Evolutionary conservation across 352 stramenopile species (phyloP).

Genomic region (Elongisporangium undulatum): DNA sequence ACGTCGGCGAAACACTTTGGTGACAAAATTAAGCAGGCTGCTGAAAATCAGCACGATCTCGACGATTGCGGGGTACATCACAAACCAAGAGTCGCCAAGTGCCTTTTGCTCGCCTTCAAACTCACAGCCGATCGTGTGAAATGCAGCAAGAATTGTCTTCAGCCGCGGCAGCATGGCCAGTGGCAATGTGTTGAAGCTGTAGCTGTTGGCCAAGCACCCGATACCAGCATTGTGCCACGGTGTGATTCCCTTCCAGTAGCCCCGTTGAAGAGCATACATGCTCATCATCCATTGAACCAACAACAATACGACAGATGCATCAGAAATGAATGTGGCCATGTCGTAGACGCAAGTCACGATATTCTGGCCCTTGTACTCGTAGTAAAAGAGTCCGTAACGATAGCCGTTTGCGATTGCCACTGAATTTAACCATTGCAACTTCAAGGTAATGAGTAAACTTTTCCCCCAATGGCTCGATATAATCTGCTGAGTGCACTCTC

Average conservation of each 20-base stretch:
- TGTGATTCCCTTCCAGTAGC: too few relatives aligned
- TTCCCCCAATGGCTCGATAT: too few relatives aligned
- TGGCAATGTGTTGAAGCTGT: conserved; percentile 34
- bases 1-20: conserved; percentile 27
- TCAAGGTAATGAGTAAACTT: too few relatives aligned
- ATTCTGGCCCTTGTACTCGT: too few relatives aligned
- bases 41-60: conserved; percentile 36
- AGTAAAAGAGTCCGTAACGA: not conserved
- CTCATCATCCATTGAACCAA: conserved; percentile 1
- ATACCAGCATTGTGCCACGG: conserved; percentile 25
- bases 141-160: conserved; percentile 31
- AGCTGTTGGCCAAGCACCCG: conserved; percentile 25
- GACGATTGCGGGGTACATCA: conserved; percentile 31
- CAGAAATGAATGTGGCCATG: conserved; percentile 3
- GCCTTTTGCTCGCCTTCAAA: conserved; percentile 42
- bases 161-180: conserved; percentile 34
- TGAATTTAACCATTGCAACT: not conserved
- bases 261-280: too few relatives aligned
- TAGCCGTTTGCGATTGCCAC: conserved; percentile 2
- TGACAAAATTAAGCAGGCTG: conserved; percentile 39
- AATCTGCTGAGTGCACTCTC: too few relatives aligned
- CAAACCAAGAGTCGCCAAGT: conserved; percentile 38
- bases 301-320: conserved; percentile 1
- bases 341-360: not conserved
- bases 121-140: conserved; percentile 28